Percentiles rank a stretch among this genome's conserved stretches.
Evolutionary conservation across 108 stramenopile species (phyloP).

Genomic region (Nannochloropsis granulata): DNA sequence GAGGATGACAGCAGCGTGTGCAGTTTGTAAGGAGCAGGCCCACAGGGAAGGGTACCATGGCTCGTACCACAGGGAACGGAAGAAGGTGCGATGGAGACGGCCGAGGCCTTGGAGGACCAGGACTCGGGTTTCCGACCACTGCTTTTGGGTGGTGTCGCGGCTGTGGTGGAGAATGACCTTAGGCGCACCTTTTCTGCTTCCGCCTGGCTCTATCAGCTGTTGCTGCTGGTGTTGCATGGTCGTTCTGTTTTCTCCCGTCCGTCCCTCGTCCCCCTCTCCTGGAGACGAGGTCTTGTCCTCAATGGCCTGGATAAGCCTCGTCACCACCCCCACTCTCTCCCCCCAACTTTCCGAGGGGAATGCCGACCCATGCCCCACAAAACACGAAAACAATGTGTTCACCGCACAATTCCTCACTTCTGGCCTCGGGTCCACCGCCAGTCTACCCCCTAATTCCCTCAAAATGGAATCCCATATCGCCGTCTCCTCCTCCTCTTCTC

Average conservation of each 20-base stretch:
- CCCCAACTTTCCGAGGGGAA: conserved; percentile 32
- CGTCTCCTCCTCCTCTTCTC: neutral
- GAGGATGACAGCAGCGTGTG: neutral
- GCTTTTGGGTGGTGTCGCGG: conserved; percentile 16
- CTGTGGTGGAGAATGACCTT: conserved; percentile 20
- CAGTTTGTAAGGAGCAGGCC: neutral
- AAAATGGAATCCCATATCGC: conserved; percentile 14
- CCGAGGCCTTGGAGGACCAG: conserved; percentile 9
- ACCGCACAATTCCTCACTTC: conserved; percentile 58
- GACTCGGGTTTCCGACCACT: conserved; percentile 22
- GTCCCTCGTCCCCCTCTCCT: neutral
- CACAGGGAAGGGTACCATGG: neutral
- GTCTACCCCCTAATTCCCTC: neutral
- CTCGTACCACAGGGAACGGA: neutral
- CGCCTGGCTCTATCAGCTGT: neutral
- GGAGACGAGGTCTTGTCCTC: neutral
- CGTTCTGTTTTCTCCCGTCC: neutral
- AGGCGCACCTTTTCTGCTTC: neutral
- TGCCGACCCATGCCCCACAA: conserved; percentile 57
- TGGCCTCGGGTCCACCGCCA: conserved; percentile 9
- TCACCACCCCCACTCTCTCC: neutral
- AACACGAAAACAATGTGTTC: conserved; percentile 75
- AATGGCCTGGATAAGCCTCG: neutral
- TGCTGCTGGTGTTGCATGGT: neutral
- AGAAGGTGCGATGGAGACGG: conserved; percentile 1